Base-by-base conservation (phyloP, 768 basidiomycete species). In the Porpolomopsis calyptriformis region DNA sequence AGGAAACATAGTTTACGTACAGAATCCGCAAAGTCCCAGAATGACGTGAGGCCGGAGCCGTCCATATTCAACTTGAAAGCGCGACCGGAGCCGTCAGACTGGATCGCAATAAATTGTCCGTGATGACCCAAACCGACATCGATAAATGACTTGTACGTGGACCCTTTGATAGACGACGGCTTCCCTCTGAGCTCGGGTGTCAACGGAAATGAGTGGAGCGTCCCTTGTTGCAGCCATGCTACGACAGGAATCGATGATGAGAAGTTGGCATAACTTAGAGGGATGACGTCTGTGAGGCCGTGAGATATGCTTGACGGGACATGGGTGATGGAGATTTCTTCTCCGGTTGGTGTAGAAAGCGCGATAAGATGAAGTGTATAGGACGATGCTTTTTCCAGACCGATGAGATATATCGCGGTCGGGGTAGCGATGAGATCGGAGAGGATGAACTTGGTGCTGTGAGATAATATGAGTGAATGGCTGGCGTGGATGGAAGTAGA, bases 321-420 rank as follows among this genome's bases (percentile, higher is more conserved):
- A 47, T 75, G 66, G 1, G 64, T 66, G 19, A 62, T 69, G 10
- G 68, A 56, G 45, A 82, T 53, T 18, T 80, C 51, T 31, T 70
- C 63, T 3, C 82, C 85, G 3, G 72, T 76, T 2, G 59, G 44
- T 0, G 78, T 56, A 40, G 77, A 70, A 5, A 93, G 64, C 1
- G 79, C 67, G 18, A 78, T 74, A 51, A 85, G 67, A 46, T 85
- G 79, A 1, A 94, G 63, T 11, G 80, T 81, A 54, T 80, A 78
- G 0, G 80, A 67, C 1, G 68, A 56, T 0, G 72, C 72, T 48
- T 72, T 74, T 4, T 72, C 63, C 23, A 77, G 57, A 2, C 78
- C 80, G 19, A 83, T 55, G 6, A 68, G 65, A 52, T 77, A 91
- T 27, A 91, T 54, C 0, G 78, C 66, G 2, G 65, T 60, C 1